Evolutionary conservation across 306 rosid genomes (phyloP).

Genomic region (Prunus salicina): DNA sequence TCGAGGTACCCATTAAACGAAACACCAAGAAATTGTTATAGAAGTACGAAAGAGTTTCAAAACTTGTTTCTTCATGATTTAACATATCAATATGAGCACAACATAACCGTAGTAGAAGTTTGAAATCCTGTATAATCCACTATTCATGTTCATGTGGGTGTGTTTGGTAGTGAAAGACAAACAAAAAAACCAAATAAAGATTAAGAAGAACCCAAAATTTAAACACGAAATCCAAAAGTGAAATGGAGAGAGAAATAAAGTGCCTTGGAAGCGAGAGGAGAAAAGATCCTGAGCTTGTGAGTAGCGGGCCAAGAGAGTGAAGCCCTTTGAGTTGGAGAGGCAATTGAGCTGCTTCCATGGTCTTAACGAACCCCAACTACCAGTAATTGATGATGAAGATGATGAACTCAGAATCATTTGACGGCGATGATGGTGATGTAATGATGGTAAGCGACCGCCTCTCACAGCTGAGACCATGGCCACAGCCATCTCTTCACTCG

Average conservation of each 20-base stretch:
- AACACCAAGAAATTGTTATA: background rate
- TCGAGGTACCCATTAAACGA: background rate
- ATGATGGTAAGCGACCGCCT: slow-evolving; percentile 49
- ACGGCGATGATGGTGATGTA: slow-evolving; percentile 41
- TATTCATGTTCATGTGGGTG: background rate
- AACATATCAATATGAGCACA: background rate
- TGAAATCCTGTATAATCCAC: background rate
- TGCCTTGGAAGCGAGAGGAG: slow-evolving; percentile 82
- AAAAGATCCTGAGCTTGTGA: slow-evolving; percentile 68
- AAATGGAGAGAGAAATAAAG: background rate
- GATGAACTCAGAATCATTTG: slow-evolving; percentile 1
- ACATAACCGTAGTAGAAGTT: background rate
- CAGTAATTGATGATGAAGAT: slow-evolving; percentile 9
- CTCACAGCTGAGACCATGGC: slow-evolving; percentile 67
- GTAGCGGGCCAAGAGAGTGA: slow-evolving; percentile 64
- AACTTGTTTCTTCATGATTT: background rate
- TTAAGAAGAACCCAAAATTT: background rate
- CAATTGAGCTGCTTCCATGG: slow-evolving; percentile 26
- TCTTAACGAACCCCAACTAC: slow-evolving; percentile 18
- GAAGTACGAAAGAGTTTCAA: background rate
- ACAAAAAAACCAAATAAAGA: background rate
- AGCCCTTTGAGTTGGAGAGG: slow-evolving; percentile 35
- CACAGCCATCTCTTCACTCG: slow-evolving; percentile 43
- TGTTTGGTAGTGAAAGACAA: background rate
- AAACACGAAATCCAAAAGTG: background rate